These are phyloP conservation scores for Leccinellum rugosiceps DNA, from an alignment of 768 basidiomycete species.

Conservation along the genomic window DNA sequence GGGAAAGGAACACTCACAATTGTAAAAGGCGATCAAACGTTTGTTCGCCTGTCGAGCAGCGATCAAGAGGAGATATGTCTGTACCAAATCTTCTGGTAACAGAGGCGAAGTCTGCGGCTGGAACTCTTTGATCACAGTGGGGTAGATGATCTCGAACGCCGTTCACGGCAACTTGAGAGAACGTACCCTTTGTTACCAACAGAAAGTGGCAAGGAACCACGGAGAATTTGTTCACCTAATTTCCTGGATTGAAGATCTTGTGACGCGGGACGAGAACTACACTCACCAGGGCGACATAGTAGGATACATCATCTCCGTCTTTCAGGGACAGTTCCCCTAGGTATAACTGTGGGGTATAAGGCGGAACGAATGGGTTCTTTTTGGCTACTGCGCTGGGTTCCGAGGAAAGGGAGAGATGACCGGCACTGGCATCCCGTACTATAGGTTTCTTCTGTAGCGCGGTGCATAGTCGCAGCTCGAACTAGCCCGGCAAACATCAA, in stretches of 20 bases:
- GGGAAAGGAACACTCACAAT: constrained; percentile 50
- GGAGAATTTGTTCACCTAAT: constrained; percentile 82
- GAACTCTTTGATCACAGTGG: constrained; percentile 48
- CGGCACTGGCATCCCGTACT: too few relatives aligned
- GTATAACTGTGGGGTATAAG: constrained; percentile 73
- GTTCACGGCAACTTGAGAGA: background rate
- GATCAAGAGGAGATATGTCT: constrained; percentile 68
- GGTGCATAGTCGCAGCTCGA: constrained; percentile 82
- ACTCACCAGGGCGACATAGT: constrained; percentile 70
- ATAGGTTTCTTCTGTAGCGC: constrained; percentile 77
- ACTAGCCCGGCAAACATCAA: constrained; percentile 44
- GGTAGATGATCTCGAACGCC: background rate
- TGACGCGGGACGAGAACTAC: constrained; percentile 2
- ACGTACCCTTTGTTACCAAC: constrained; percentile 77
- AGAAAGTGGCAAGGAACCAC: constrained; percentile 84
- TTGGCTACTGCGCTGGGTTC: constrained; percentile 25
- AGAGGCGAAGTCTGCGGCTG: constrained; percentile 78
- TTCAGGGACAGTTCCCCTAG: constrained; percentile 62
- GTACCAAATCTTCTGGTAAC: constrained; percentile 72
- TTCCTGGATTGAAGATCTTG: background rate
- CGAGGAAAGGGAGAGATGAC: constrained; percentile 22
- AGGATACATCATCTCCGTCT: constrained; percentile 49
- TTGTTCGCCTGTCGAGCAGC: constrained; percentile 62
- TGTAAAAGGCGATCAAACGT: constrained; percentile 82
- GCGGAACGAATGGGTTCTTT: constrained; percentile 79